These are phyloP conservation scores for Amphibolis antarctica DNA, from an alignment of 106 monocot species.

Conservation along the genomic window DNA sequence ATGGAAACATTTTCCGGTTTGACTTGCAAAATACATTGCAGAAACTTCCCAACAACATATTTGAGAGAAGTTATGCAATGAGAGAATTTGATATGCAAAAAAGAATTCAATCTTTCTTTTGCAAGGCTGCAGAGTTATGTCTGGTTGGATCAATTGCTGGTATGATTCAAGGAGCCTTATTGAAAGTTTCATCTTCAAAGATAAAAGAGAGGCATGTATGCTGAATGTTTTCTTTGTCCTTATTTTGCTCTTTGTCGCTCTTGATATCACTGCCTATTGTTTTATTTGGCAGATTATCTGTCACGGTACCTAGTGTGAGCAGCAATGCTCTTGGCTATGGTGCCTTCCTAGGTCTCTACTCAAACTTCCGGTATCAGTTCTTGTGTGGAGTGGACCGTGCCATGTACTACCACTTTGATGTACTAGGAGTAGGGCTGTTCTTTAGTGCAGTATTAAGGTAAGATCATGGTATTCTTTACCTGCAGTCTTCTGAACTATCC, in stretches of 20 bases:
- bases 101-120: slow-evolving; percentile 76
- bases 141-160: slow-evolving; percentile 64
- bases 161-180: slow-evolving; percentile 56
- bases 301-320: slow-evolving; percentile 58
- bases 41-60: slow-evolving; percentile 96
- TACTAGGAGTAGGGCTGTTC: slow-evolving; percentile 59
- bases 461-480: neutral
- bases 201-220: slow-evolving; percentile 44
- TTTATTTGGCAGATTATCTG: slow-evolving; percentile 49
- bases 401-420: slow-evolving; percentile 78
- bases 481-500: neutral
- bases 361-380: slow-evolving; percentile 83
- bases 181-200: slow-evolving; percentile 43
- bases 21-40: slow-evolving; percentile 88
- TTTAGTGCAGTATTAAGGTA: slow-evolving; percentile 65
- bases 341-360: slow-evolving; percentile 93
- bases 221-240: neutral
- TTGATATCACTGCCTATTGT: neutral
- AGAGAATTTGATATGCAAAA: slow-evolving; percentile 91
- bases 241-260: neutral
- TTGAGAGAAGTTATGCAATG: slow-evolving; percentile 80
- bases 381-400: slow-evolving; percentile 72
- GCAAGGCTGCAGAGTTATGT: slow-evolving; percentile 68
- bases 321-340: slow-evolving; percentile 88
- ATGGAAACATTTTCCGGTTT: slow-evolving; percentile 81